These are phyloP conservation scores for Trichoderma endophyticum DNA, from an alignment of 2,329 filamentous ascomycete genomes.

Conservation along the genomic window DNA sequence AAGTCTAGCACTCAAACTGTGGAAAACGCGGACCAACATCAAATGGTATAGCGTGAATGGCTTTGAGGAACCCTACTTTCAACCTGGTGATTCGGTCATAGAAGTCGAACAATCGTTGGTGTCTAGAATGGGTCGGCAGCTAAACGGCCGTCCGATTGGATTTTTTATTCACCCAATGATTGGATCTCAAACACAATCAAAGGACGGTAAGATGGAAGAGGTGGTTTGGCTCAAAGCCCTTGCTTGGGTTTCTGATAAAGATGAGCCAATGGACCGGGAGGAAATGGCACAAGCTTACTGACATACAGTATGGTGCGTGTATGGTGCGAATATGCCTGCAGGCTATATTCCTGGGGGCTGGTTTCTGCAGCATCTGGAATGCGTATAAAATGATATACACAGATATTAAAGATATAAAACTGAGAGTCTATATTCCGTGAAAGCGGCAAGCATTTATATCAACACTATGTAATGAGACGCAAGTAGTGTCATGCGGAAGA, in stretches of 20 bases:
- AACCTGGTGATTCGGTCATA: not conserved
- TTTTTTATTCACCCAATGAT: not conserved
- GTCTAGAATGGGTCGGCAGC: not conserved
- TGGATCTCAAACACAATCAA: not conserved
- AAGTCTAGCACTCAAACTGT: not conserved
- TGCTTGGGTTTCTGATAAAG: not conserved
- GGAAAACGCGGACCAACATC: not conserved
- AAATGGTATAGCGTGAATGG: not conserved
- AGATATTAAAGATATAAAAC: not conserved
- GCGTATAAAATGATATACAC: not conserved
- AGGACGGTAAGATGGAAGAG: not conserved
- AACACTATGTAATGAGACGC: not conserved
- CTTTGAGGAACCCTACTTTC: not conserved
- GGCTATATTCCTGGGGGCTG: not conserved
- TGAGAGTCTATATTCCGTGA: fast-evolving
- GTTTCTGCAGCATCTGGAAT: not conserved
- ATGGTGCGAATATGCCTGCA: too few relatives aligned
- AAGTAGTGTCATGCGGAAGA: not conserved
- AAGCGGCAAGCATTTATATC: not conserved
- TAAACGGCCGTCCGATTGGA: not conserved
- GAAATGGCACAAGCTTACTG: too few relatives aligned
- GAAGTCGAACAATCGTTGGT: not conserved
- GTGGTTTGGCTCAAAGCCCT: not conserved
- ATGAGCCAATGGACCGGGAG: not conserved
- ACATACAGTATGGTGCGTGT: too few relatives aligned